phyloP scores from a whole-genome alignment of 139 green algal species.

The Tetradesmus obliquus region DNA sequence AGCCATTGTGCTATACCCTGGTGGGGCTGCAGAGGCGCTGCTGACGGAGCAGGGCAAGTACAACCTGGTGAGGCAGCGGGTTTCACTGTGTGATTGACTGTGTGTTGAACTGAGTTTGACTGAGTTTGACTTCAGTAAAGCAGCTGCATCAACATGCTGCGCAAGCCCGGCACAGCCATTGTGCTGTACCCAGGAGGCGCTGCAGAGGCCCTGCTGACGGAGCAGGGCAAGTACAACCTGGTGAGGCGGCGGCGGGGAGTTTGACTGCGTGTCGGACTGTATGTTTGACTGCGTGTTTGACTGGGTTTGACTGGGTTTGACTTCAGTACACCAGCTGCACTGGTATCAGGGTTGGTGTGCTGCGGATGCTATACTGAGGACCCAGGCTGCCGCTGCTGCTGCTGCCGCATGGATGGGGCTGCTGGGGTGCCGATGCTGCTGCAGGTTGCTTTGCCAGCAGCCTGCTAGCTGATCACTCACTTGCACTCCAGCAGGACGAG shows the following conservation, averaged over 20 bases:
- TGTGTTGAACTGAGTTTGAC: no score
- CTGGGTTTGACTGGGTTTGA: no score
- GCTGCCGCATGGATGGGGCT: background rate
- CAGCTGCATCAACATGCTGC: slow-evolving; percentile 27
- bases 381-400: background rate
- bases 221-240: slow-evolving; percentile 34
- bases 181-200: slow-evolving; percentile 51
- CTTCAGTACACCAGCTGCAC: background rate
- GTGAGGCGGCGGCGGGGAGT: background rate
- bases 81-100: no score
- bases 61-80: slow-evolving; percentile 21
- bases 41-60: slow-evolving; percentile 27
- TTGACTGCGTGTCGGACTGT: no score
- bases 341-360: slow-evolving; percentile 26
- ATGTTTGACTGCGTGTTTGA: background rate
- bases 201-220: slow-evolving; percentile 31
- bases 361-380: slow-evolving; percentile 22
- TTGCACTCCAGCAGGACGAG: no score
- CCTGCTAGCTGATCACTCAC: no score
- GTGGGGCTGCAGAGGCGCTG: slow-evolving; percentile 37
- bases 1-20: slow-evolving; percentile 51
- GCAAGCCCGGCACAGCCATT: slow-evolving; percentile 27
- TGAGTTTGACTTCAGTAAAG: background rate
- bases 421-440: no score
- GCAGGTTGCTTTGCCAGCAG: no score